phyloP scores from a whole-genome alignment of 352 stramenopile genomes.

The Globisporangium irregulare region DNA sequence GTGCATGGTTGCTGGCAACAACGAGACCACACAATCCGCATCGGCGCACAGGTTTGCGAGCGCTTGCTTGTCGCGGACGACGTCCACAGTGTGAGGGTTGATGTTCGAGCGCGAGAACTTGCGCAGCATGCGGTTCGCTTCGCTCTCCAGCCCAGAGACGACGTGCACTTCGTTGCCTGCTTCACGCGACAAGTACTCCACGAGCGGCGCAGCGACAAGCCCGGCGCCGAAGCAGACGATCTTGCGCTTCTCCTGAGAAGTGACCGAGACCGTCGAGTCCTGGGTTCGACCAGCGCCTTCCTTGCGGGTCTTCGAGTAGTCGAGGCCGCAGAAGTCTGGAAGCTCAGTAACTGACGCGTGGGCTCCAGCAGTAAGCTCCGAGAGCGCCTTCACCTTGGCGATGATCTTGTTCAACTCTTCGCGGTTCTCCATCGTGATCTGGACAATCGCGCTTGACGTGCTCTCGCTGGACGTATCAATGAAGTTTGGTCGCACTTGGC shows the following conservation, averaged over 20 bases:
- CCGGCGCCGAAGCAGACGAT: constrained; percentile 87
- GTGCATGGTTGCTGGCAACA: constrained; percentile 95
- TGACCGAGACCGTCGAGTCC: constrained; percentile 31
- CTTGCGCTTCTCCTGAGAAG: constrained; percentile 65
- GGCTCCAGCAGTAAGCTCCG: constrained; percentile 79
- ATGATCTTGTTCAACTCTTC: constrained; percentile 84
- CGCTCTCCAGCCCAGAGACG: constrained; percentile 68
- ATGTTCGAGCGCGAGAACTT: constrained; percentile 67
- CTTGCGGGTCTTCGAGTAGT: constrained; percentile 74
- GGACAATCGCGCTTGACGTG: constrained; percentile 75
- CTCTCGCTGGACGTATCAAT: constrained; percentile 32
- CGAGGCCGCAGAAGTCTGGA: constrained; percentile 68
- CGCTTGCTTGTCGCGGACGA: constrained; percentile 51
- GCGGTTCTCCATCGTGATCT: constrained; percentile 73
- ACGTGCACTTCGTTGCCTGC: constrained; percentile 66
- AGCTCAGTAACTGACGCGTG: constrained; percentile 84
- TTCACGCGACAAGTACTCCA: constrained; percentile 84
- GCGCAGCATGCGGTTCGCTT: constrained; percentile 64
- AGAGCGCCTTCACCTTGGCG: constrained; percentile 80
- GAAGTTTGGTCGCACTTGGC: constrained; percentile 85
- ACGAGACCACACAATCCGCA: constrained; percentile 92
- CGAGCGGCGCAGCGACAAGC: constrained; percentile 77
- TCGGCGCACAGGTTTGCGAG: constrained; percentile 68
- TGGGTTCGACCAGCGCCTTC: constrained; percentile 39
- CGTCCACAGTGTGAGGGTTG: constrained; percentile 79